Conservation (phyloP, 768 basidiomycete species). For the Mycena venus region DNA sequence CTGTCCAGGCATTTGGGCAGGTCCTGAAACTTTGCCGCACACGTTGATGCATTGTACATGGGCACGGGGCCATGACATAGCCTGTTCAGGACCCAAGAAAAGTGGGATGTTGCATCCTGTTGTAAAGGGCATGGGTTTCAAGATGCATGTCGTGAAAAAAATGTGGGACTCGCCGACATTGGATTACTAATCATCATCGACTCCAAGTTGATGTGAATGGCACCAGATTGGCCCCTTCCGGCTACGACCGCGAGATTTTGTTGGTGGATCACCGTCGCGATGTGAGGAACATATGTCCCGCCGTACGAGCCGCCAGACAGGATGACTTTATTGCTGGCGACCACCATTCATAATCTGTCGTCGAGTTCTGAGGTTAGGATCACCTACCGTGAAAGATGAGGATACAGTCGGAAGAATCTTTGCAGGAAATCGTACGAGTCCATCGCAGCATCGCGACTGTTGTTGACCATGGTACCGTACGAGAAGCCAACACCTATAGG, state of each 20-base stretch:
- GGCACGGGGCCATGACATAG: not conserved
- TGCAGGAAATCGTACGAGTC: conserved; percentile 53
- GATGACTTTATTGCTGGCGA: too few relatives aligned
- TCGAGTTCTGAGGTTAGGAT: too few relatives aligned
- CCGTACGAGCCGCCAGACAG: conserved; percentile 50
- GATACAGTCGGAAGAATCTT: conserved; percentile 47
- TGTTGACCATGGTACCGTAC: conserved; percentile 47
- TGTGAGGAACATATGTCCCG: conserved; percentile 49
- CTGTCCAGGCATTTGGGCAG: not conserved
- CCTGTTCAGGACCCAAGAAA: not conserved
- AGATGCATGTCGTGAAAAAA: too few relatives aligned
- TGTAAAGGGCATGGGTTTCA: too few relatives aligned
- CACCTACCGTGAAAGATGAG: not conserved
- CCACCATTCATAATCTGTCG: too few relatives aligned
- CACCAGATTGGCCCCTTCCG: conserved; percentile 31
- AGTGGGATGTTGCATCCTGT: conserved; percentile 38
- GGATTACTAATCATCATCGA: conserved; percentile 48
- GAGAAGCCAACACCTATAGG: conserved; percentile 31
- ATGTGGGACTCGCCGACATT: conserved; percentile 24
- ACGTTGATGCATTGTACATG: too few relatives aligned
- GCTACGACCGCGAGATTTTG: conserved; percentile 41
- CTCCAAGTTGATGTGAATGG: conserved; percentile 46
- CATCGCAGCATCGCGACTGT: conserved; percentile 44
- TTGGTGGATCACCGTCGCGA: conserved; percentile 50
- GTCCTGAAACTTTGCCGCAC: not conserved